Base-by-base conservation (phyloP, 441 rosid species). In the Capsella rubella region DNA sequence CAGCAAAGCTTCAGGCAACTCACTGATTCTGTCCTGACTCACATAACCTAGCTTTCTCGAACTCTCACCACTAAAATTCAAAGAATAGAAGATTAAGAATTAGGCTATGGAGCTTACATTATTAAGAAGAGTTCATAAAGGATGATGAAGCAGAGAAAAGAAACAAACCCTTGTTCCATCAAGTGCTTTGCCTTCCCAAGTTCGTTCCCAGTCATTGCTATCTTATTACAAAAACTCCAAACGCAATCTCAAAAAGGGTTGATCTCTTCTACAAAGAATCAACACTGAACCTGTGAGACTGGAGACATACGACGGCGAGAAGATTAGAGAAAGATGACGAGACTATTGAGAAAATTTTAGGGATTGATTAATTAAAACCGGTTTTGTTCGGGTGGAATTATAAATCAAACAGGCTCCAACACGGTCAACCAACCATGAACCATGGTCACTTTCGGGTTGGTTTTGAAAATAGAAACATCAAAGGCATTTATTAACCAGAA, bases 21-120 rank as follows among this genome's bases (percentile, higher is more conserved):
- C 49, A 67, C 25, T 67, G 50, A 67, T 37, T 10, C 10, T 37
- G n/a, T 67, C 60, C 60, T 47, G 29, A 8, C n/a, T 46, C 43
- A 46, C 12, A 40, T 13, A 1, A 39, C 16, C 28, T 59, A 8
- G 5, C n/a, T 21, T 39, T 21, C 32, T 59, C 64, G 14, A 59
- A 37, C 47, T 59, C 39, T 12, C 11, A 12, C 10, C 31, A 37
- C 46, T 39, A 37, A 34, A 42, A 34, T 14, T 58, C 63, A 16
- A 35, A 58, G 29, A 58, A 58, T 10, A 15, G 8, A 49, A 49
- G 5, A 46, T 5, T 40, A 58, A 18, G 25, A 32, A 5, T 16
- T 56, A 15, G 61, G 42, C 13, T 32, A 8, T 1, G 12, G 10
- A 16, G 28, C 25, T 47, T 8, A 47, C 21, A 8, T 3, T 16